phyloP scores from a whole-genome alignment of 2,329 filamentous ascomycete species.

The Uncinocarpus reesii region DNA sequence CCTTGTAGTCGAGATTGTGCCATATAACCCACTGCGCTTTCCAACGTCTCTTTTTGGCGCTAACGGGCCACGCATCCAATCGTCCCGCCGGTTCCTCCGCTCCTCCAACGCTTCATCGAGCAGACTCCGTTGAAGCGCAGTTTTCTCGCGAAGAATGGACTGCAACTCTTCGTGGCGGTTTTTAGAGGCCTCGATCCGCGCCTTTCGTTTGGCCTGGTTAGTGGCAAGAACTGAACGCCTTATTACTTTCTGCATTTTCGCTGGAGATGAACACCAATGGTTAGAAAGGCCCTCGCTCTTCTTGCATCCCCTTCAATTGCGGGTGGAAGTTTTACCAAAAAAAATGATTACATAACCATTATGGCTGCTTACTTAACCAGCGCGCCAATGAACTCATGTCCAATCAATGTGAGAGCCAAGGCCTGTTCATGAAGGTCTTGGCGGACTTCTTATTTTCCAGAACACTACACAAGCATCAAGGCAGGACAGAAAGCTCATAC shows the following conservation, averaged over 20 bases:
- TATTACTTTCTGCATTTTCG: constrained; percentile 58
- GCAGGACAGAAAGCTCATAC: too few species aligned
- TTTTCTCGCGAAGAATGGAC: constrained; percentile 23
- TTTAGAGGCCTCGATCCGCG: constrained; percentile 36
- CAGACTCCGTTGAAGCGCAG: constrained; percentile 26
- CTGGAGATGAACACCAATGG: neutral
- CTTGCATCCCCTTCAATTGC: too few species aligned
- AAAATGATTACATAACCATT: too few species aligned
- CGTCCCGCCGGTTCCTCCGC: constrained; percentile 54
- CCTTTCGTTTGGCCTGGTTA: constrained; percentile 46
- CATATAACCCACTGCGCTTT: constrained; percentile 47
- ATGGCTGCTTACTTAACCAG: too few species aligned
- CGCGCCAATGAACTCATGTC: too few species aligned
- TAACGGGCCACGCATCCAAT: constrained; percentile 68
- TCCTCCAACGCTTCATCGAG: constrained; percentile 38
- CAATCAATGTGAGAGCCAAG: too few species aligned
- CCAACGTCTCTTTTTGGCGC: constrained; percentile 67
- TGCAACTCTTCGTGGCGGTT: constrained; percentile 32
- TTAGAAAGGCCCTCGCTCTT: neutral
- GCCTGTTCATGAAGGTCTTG: too few species aligned
- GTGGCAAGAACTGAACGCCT: constrained; percentile 57
- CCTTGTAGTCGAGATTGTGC: constrained; percentile 39
- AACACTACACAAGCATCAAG: too few species aligned
- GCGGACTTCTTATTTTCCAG: too few species aligned
- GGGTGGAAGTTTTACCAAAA: too few species aligned